A percentile compares a stretch with the other conserved stretches of the same genome.
Conservation (phyloP, 2,329 filamentous ascomycete genomes). For the Geoglossum cookeanum region DNA sequence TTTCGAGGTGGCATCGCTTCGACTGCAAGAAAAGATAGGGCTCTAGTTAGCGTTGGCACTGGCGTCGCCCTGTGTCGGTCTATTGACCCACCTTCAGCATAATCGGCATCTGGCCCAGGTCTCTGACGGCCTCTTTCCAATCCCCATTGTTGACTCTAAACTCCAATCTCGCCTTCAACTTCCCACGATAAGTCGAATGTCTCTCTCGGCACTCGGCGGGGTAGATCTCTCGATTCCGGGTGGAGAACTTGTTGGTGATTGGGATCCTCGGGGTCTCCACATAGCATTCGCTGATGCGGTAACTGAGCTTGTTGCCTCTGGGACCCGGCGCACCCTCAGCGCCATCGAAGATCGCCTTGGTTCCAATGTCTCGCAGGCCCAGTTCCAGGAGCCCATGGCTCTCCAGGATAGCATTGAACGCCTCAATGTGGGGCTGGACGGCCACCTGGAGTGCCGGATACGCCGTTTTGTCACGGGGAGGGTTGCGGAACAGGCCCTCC, state of each 20-base stretch:
- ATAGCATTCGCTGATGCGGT: conserved; percentile 64
- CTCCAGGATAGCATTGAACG: conserved; percentile 81
- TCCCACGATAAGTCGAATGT: conserved; percentile 78
- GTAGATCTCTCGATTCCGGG: conserved; percentile 63
- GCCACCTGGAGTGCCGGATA: conserved; percentile 74
- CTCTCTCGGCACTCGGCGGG: conserved; percentile 89
- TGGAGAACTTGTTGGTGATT: conserved; percentile 62
- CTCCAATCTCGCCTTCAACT: conserved; percentile 64
- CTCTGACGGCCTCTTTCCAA: conserved; percentile 61
- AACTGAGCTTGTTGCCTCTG: conserved; percentile 48
- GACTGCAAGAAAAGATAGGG: conserved; percentile 33
- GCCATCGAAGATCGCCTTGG: conserved; percentile 71
- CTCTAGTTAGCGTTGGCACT: not conserved
- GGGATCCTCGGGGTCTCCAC: conserved; percentile 69
- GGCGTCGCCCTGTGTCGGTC: not conserved
- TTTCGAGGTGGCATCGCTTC: conserved; percentile 77
- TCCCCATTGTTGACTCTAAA: conserved; percentile 77
- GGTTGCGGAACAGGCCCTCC: conserved; percentile 74
- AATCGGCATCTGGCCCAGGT: conserved; percentile 75
- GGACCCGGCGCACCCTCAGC: conserved; percentile 22
- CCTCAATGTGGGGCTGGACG: conserved; percentile 83
- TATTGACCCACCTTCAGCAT: conserved; percentile 59
- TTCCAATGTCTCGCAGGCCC: conserved; percentile 73
- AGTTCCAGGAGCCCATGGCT: conserved; percentile 53
- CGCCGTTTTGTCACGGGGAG: conserved; percentile 69